Conservation (phyloP, 352 stramenopile genomes). For the Albugo laibachii region DNA sequence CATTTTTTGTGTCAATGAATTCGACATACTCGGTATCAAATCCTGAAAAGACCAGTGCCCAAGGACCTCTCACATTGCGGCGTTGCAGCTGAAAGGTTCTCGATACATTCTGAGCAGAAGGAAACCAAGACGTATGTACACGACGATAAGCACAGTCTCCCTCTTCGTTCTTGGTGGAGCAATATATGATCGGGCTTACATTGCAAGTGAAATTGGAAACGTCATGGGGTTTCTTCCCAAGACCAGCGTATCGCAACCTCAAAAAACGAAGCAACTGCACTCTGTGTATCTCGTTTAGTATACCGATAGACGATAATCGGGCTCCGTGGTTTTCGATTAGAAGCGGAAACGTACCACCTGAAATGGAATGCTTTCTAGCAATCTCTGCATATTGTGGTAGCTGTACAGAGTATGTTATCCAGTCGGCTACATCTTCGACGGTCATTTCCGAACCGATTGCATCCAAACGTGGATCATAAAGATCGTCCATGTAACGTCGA, state of each 20-base stretch:
- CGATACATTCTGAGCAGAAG: slow-evolving; percentile 18
- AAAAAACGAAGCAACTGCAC: slow-evolving; percentile 67
- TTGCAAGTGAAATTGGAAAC: too few species aligned
- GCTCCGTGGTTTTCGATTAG: slow-evolving; percentile 66
- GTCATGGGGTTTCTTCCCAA: too few species aligned
- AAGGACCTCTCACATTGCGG: slow-evolving; percentile 29
- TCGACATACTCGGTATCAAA: slow-evolving; percentile 56
- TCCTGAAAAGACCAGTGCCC: slow-evolving; percentile 34
- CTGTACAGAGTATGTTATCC: slow-evolving; percentile 60
- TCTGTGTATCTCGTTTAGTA: slow-evolving; percentile 44
- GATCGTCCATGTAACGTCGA: too few species aligned
- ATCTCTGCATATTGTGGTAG: slow-evolving; percentile 62
- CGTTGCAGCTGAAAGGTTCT: slow-evolving; percentile 53
- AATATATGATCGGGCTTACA: too few species aligned
- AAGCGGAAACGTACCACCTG: slow-evolving; percentile 66
- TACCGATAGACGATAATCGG: slow-evolving; percentile 45
- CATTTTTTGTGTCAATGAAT: slow-evolving; percentile 17
- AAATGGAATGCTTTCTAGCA: slow-evolving; percentile 61
- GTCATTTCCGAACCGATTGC: slow-evolving; percentile 66
- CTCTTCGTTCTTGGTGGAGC: too few species aligned
- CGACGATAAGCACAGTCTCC: too few species aligned
- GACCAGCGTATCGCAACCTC: slow-evolving; percentile 23
- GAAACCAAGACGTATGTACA: too few species aligned
- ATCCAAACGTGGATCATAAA: slow-evolving; percentile 46
- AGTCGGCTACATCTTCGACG: slow-evolving; percentile 61